Evolutionary conservation across 192 early-diverging fungal genomes (phyloP).

Genomic region (Chytriomyces sp.): DNA sequence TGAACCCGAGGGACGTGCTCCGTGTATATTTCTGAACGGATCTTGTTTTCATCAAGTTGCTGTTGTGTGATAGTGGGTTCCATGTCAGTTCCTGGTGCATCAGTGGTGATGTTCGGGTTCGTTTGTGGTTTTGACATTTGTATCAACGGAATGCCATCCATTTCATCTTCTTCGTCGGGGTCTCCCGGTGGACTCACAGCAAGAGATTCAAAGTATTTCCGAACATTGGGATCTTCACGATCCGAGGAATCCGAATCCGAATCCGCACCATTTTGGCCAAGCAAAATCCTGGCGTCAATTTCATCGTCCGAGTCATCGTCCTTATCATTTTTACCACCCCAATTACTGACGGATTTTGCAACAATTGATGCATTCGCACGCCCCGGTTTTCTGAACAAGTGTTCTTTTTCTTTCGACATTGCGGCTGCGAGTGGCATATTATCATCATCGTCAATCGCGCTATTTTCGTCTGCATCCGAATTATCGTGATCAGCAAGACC

Average conservation of each 20-base stretch:
- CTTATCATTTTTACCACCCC: not conserved
- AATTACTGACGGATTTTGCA: not conserved
- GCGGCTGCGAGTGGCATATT: not conserved
- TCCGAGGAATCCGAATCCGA: not conserved
- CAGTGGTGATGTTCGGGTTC: not conserved
- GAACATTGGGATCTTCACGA: not conserved
- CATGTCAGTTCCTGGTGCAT: not conserved
- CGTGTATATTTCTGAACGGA: conserved; percentile 19
- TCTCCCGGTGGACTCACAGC: conserved; percentile 8
- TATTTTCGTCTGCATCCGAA: not conserved
- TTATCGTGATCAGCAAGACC: not conserved
- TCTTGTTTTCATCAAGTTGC: conserved; percentile 1
- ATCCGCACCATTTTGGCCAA: not conserved
- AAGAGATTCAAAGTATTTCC: conserved; percentile 10
- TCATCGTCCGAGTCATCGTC: not conserved
- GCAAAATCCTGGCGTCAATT: not conserved
- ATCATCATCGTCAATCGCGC: not conserved
- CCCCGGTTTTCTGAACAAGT: not conserved
- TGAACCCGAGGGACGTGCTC: conserved; percentile 16
- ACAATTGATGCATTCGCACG: not conserved
- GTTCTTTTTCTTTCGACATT: not conserved
- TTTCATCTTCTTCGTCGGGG: not conserved
- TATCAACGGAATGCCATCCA: not conserved
- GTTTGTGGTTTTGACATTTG: not conserved
- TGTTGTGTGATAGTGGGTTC: not conserved